phyloP scores from a whole-genome alignment of 192 early-diverging fungal species.

The Tieghemiomyces parasiticus region DNA sequence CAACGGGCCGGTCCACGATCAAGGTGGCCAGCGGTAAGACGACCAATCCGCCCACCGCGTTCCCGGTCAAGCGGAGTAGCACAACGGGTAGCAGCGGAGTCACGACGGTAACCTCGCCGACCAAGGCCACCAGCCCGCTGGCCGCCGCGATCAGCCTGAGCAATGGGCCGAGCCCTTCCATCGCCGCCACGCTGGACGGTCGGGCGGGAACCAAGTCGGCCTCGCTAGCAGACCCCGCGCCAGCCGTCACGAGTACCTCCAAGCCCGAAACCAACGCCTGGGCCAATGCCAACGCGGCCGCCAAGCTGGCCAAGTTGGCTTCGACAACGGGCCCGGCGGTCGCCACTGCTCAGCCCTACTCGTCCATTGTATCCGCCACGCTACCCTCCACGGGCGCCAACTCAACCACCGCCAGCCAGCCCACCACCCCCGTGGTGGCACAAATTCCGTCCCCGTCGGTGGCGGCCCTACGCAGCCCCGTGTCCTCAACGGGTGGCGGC shows the following conservation, averaged over 20 bases:
- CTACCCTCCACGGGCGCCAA: background rate
- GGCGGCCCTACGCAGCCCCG: background rate
- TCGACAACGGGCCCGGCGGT: background rate
- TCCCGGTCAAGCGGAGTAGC: background rate
- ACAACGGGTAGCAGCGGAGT: background rate
- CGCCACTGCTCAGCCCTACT: constrained; percentile 1
- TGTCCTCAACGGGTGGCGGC: background rate
- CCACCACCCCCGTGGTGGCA: background rate
- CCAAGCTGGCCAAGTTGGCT: constrained; percentile 6
- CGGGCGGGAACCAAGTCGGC: background rate
- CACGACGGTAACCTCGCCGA: background rate
- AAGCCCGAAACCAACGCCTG: constrained; percentile 9
- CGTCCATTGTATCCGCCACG: background rate
- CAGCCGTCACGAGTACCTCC: no score
- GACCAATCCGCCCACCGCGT: background rate
- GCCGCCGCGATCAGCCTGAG: no score
- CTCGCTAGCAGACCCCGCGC: no score
- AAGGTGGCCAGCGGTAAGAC: background rate
- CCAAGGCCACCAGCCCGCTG: background rate
- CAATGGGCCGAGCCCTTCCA: no score
- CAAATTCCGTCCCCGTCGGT: background rate
- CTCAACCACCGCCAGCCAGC: background rate
- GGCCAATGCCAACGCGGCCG: constrained; percentile 5
- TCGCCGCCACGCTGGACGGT: background rate
- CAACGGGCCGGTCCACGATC: constrained; percentile 6